These are phyloP conservation scores for Syncephalastrum sp. DNA, from an alignment of 371 early-diverging fungal genomes.

Conservation along the genomic window DNA sequence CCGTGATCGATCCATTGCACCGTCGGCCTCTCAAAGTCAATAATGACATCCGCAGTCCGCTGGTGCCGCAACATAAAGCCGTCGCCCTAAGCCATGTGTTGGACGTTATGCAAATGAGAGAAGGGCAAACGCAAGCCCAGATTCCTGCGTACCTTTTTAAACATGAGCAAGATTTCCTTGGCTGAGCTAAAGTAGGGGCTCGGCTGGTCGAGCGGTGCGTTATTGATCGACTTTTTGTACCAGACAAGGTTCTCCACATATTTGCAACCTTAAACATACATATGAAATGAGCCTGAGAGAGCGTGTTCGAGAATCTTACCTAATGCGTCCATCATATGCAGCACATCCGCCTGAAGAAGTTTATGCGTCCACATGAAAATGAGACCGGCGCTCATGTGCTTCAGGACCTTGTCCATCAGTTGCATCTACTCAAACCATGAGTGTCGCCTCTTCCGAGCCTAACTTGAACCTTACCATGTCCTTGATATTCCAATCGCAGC, in stretches of 20 bases:
- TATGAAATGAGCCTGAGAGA: not conserved
- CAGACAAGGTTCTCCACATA: constrained; percentile 71
- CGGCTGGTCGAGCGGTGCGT: constrained; percentile 46
- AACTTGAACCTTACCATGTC: constrained; percentile 29
- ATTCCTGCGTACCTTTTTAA: constrained; percentile 47
- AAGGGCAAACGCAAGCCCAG: not conserved
- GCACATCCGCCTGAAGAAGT: constrained; percentile 55
- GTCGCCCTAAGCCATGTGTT: constrained; percentile 40
- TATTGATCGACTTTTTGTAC: constrained; percentile 61
- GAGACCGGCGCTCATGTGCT: constrained; percentile 54
- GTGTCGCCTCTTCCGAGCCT: constrained; percentile 18
- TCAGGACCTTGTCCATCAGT: constrained; percentile 47
- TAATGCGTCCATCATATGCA: constrained; percentile 54
- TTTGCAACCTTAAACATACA: constrained; percentile 42
- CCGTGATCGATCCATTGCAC: constrained; percentile 53
- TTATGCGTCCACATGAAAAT: constrained; percentile 68
- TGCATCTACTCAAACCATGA: constrained; percentile 21
- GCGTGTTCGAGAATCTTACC: constrained; percentile 27
- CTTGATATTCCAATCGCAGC: constrained; percentile 36
- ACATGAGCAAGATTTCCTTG: constrained; percentile 61
- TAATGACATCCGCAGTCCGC: constrained; percentile 63
- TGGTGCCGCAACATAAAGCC: constrained; percentile 66
- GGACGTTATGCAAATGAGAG: not conserved
- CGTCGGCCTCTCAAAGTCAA: constrained; percentile 57
- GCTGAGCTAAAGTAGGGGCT: constrained; percentile 49